Base-by-base conservation (phyloP, 1,284 basidiomycete species). In the Pterulicium gracile region DNA sequence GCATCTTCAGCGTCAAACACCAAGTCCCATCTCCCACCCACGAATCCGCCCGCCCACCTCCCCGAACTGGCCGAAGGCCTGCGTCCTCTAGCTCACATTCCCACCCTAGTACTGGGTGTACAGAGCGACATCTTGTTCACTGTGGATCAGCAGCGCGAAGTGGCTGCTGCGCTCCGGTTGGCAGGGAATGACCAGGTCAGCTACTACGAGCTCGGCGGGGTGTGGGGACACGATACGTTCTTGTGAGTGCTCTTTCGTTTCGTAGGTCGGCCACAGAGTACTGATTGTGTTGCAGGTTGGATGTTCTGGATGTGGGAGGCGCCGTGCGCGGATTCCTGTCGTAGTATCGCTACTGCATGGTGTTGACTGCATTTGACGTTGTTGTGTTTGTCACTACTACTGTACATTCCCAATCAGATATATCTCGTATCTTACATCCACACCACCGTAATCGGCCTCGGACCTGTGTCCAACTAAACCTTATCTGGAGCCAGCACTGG, bases 151-250 rank as follows among this genome's bases (percentile, higher is more conserved):
- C 96, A 98, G 64, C 73, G 95, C 22, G 95, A 98, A 65, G 72
- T 97, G 18, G 92, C 88, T 3, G 93, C 98, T 62, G 94, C 93
- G 22, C 65, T 99, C 51, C 75, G 91, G 50, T 78, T 94, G 73
- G 80, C 85, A 1, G 95, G 95, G 0, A 95, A 95, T 62, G 65
- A 78, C 17, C 69, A 75, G 50, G 96, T 99, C 23, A 85, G 88
- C 49, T 98, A 98, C 65, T 98, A 95, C 63, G 96, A 98, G 67
- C 75, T 98, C 4, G 94, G 96, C 34, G 93, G 95, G 3, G 94
- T 98, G 13, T 98, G 93, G 89, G 96, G 96, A 1, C 91, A 94
- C 59, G 94, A 98, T 66, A 97, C 92, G 21, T 98, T 98, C 69
- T 69, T 99, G 69, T 73, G 51, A 62, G 68, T 64, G 1, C 3